Conservation (phyloP, 73 alveolate genomes). For the Paramecium octaurelia region DNA sequence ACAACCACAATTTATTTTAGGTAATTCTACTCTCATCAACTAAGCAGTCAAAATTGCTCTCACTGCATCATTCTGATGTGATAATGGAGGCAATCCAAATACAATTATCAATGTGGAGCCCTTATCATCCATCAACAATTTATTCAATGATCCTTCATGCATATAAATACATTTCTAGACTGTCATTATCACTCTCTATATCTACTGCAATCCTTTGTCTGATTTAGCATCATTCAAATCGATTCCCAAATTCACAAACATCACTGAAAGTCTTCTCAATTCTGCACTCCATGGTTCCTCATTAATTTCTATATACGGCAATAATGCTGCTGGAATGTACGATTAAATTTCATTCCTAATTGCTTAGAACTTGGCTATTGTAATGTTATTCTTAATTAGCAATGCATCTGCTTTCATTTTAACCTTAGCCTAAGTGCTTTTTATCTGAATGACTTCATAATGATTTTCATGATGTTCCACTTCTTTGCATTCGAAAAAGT, state of each 20-base stretch:
- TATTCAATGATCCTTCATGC: conserved; percentile 91
- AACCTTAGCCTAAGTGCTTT: conserved; percentile 48
- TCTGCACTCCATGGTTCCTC: conserved; percentile 90
- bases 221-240: conserved; percentile 83
- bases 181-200: conserved; percentile 71
- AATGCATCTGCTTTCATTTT: conserved; percentile 93
- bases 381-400: conserved; percentile 83
- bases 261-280: conserved; percentile 85
- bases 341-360: conserved; percentile 74
- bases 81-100: conserved; percentile 95
- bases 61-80: conserved; percentile 91
- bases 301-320: conserved; percentile 87
- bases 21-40: conserved; percentile 80
- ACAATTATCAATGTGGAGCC: conserved; percentile 84
- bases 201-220: conserved; percentile 78
- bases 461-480: conserved; percentile 32
- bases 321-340: conserved; percentile 93
- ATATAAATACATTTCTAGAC: conserved; percentile 85
- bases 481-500: conserved; percentile 73
- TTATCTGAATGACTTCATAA: neutral
- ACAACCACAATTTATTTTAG: conserved; percentile 78
- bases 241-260: conserved; percentile 88
- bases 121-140: conserved; percentile 91
- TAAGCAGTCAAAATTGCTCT: conserved; percentile 88
- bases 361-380: conserved; percentile 68